Conservation (phyloP, 306 rosid species). For the Purshia tridentata region DNA sequence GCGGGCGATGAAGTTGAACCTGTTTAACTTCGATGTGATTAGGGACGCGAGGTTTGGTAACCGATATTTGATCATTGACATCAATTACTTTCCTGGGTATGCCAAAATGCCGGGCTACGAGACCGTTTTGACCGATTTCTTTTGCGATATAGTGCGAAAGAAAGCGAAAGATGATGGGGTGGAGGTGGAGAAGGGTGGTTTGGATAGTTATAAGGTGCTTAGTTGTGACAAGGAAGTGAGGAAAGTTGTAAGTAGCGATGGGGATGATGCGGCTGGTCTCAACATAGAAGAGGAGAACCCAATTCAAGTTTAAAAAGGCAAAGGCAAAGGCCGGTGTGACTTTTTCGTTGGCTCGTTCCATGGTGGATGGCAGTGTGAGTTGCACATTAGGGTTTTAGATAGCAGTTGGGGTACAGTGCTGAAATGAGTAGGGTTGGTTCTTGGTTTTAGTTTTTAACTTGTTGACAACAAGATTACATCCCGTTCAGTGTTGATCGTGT, state of each 20-base stretch:
- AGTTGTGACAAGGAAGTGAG: conserved; percentile 37
- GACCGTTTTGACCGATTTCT: conserved; percentile 71
- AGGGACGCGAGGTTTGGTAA: conserved; percentile 68
- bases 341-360: no score
- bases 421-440: conserved; percentile 51
- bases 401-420: conserved; percentile 54
- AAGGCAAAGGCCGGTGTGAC: background rate
- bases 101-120: conserved; percentile 96
- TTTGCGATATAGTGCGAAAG: conserved; percentile 57
- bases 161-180: conserved; percentile 19
- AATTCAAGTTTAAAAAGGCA: conserved; percentile 29
- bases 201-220: conserved; percentile 28
- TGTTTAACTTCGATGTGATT: conserved; percentile 86
- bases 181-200: conserved; percentile 26
- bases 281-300: conserved; percentile 39
- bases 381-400: conserved; percentile 39
- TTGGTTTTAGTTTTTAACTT: conserved; percentile 49
- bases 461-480: conserved; percentile 39
- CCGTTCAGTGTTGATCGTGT: conserved; percentile 44
- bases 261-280: conserved; percentile 32
- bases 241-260: conserved; percentile 38
- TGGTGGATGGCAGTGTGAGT: conserved; percentile 27
- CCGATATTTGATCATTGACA: conserved; percentile 85
- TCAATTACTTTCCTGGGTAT: conserved; percentile 92
- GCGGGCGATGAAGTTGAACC: conserved; percentile 55